phyloP scores from a whole-genome alignment of 208 protist species.

The Trichomonas tenax region DNA sequence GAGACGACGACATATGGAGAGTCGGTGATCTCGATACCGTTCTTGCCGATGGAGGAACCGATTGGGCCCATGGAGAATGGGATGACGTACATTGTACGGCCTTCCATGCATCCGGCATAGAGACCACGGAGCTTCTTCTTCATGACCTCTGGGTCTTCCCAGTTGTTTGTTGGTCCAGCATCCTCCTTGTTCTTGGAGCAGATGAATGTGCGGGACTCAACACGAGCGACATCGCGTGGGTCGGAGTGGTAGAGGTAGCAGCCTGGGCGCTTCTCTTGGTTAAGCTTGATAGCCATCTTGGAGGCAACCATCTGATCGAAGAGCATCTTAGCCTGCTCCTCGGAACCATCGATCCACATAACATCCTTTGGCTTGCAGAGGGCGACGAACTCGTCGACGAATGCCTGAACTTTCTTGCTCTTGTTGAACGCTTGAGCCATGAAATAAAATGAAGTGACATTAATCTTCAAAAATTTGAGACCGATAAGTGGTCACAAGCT shows the following conservation, averaged over 20 bases:
- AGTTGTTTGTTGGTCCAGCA: constrained; percentile 40
- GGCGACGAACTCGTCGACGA: not conserved
- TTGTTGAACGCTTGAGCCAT: not conserved
- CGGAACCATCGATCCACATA: constrained; percentile 25
- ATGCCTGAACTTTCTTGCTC: not conserved
- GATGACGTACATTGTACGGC: constrained; percentile 45
- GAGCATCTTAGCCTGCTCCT: constrained; percentile 26
- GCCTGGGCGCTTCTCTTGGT: constrained; percentile 32
- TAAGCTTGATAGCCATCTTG: constrained; percentile 25
- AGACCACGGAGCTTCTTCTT: not conserved
- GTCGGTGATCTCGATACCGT: constrained; percentile 41
- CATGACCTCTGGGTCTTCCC: constrained; percentile 28
- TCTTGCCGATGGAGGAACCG: constrained; percentile 21
- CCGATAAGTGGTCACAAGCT: no score
- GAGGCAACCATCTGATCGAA: constrained; percentile 4
- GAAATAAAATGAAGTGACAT: not conserved
- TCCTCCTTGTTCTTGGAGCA: constrained; percentile 29
- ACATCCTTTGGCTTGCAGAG: constrained; percentile 28
- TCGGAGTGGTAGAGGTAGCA: constrained; percentile 38
- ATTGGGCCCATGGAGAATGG: constrained; percentile 44
- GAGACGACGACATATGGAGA: constrained; percentile 36
- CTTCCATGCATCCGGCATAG: constrained; percentile 36
- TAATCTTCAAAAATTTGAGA: no score
- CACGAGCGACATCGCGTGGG: constrained; percentile 38
- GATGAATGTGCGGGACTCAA: constrained; percentile 38